Conservation (phyloP, 1,139 yeast species). For the Diutina mesorugosa region DNA sequence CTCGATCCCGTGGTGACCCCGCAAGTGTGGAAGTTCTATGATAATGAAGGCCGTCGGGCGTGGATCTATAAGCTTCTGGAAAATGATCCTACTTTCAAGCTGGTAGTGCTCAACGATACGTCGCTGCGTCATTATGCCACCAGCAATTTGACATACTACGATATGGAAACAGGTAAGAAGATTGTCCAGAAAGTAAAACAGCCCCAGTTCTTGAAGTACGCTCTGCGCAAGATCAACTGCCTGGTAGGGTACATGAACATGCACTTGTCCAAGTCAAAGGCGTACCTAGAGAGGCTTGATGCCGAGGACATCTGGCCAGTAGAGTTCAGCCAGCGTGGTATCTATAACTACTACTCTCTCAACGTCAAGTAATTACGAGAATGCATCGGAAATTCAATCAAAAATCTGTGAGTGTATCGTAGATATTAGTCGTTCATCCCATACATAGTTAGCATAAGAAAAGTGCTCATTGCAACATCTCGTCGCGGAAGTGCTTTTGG, state of each 20-base stretch:
- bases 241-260: conserved; percentile 38
- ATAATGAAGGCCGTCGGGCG: conserved; percentile 63
- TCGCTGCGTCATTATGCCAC: conserved; percentile 6
- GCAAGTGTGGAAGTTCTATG: conserved; percentile 40
- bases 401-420: neutral
- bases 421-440: neutral
- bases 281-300: conserved; percentile 13
- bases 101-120: conserved; percentile 11
- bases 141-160: conserved; percentile 37
- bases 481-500: conserved; percentile 3
- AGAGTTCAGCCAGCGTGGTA: conserved; percentile 53
- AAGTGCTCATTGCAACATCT: neutral
- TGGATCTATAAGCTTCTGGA: conserved; percentile 55
- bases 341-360: conserved; percentile 55
- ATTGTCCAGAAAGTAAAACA: conserved; percentile 40
- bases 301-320: conserved; percentile 51
- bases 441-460: neutral
- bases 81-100: conserved; percentile 19
- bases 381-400: neutral
- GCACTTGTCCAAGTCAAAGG: conserved; percentile 21
- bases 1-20: conserved; percentile 11
- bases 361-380: conserved; percentile 17
- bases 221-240: conserved; percentile 49
- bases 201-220: conserved; percentile 50
- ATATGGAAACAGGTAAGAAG: conserved; percentile 54